Evolutionary conservation across 176 grass and related monocot species (phyloP).

Genomic region (Lolium multiflorum): DNA sequence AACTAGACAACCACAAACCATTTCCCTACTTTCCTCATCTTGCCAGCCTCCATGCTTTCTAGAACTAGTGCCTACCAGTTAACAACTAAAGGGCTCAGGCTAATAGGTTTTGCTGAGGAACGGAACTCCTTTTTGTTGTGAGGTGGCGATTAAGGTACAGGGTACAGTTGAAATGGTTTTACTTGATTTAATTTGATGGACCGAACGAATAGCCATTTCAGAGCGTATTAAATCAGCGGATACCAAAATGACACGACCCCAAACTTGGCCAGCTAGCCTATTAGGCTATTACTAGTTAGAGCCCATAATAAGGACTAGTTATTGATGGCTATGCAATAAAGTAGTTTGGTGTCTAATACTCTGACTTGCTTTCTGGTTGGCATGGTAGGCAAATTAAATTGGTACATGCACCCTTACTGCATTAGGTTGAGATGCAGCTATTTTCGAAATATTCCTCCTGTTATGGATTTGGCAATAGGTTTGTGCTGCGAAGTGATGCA

Average conservation of each 20-base stretch:
- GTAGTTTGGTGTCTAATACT: slow-evolving; percentile 43
- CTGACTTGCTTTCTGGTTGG: slow-evolving; percentile 33
- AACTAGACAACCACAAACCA: slow-evolving; percentile 57
- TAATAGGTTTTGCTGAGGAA: slow-evolving; percentile 40
- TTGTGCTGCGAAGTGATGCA: slow-evolving; percentile 15
- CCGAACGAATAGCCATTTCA: slow-evolving; percentile 27
- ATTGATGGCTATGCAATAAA: slow-evolving; percentile 39
- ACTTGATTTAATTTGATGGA: slow-evolving; percentile 41
- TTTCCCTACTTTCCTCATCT: slow-evolving; percentile 59
- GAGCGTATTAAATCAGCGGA: slow-evolving; percentile 7
- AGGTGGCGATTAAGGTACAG: slow-evolving; percentile 42
- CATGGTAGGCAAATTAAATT: slow-evolving; percentile 36
- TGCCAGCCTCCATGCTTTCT: slow-evolving; percentile 57
- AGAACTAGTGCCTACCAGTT: slow-evolving; percentile 56
- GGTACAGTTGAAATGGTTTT: slow-evolving; percentile 42
- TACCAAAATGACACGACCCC: slow-evolving; percentile 36
- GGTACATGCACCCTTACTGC: slow-evolving; percentile 1
- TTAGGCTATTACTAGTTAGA: slow-evolving; percentile 41
- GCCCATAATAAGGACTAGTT: slow-evolving; percentile 1
- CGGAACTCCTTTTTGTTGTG: slow-evolving; percentile 33
- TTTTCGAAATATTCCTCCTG: not conserved
- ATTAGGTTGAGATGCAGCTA: not conserved
- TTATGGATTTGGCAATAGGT: not conserved
- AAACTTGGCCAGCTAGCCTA: slow-evolving; percentile 34
- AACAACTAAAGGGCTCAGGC: slow-evolving; percentile 42